Base-by-base conservation (phyloP, 129 eudicot genomes). In the Silybum marianum region DNA sequence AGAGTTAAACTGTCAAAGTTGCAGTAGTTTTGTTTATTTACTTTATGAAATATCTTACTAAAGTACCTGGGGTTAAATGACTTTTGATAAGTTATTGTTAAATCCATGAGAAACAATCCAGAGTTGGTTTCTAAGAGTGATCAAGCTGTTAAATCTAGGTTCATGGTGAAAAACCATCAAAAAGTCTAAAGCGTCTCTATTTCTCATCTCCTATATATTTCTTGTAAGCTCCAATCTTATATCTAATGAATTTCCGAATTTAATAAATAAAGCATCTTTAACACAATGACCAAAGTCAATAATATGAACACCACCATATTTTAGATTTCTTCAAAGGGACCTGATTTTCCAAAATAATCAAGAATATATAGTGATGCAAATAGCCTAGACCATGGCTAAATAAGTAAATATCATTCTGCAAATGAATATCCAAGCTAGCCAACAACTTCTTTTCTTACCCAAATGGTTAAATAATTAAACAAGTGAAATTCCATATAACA, bases 1-100 rank as follows among this genome's bases (percentile, higher is more conserved):
- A 22, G 62, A 48, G 51, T 25, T 16, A 62, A 77, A 21, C 26
- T 67, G 81, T 69, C 68, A 78, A 18, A 34, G 9, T 42, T 44
- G 75, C 25, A 19, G 48, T 18, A 68, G 21, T 21, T 78, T 51
- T 21, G 62, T 48, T 22, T 21, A 69, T 71, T 19, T 19, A 19
- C 18, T 22, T 71, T 32, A 34, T 60, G 71, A 7, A 36, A 19
- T 76, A 22, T 76, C 51, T 19, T 46, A 71, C 13, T 71, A 9
- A 34, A 58, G 1, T 58, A 18, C 66, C 23, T n/a, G 63, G 21
- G 62, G 62, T 4, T 16, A 51, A 51, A 51, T 51, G 63, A 51
- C 63, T 48, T 13, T 14, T 13, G 60, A 48, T 48, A 48, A 19
- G 6, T 48, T 48, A 13, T n/a, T n/a, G n/a, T n/a, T n/a, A n/a